Base-by-base conservation (phyloP, 2,329 filamentous ascomycete genomes). In the Orbilia blumenaviensis region DNA sequence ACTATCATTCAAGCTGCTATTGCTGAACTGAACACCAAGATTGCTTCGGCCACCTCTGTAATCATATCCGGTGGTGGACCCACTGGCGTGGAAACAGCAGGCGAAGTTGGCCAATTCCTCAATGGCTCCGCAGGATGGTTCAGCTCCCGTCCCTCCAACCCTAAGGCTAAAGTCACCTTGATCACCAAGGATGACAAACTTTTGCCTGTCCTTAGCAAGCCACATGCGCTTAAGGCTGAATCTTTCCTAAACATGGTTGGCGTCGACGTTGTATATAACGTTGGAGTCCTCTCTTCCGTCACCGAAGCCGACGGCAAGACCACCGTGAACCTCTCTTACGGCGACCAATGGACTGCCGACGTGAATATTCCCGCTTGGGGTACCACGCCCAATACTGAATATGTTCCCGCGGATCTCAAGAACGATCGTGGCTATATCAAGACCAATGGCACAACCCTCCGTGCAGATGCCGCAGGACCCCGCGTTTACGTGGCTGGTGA, bases 101-200 rank as follows among this genome's bases (percentile, higher is more conserved):
- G 86, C 14, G 85, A 87, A 73, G 81, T 87, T 0, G 87, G 85
- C 27, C 85, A 87, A 77, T 82, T 84, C 78, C 82, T 88, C 14
- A 88, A 88, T 69, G 85, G 86, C 0, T 81, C 81, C 1, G 80
- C 83, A 0, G 82, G 84, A 3, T 83, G 80, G 80, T 83, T 85
- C 72, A 79, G 60, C 44, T 81, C 81, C 1, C 81, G 79, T 18
- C 68, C 80, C 1, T 68, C 68, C 1, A 34, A 34, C 29, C 29
- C 29, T 10, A 34, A 34, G 29, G 29, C 29, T 34, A 34, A 79
- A 0, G 86, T 87, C 36, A 87, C 84, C 0, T 73, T 87, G 1
- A 80, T 87, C 21, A 85, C 83, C 0, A 80, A 82, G 1, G 80
- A 77, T 0, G 34, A 81, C 1, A 79, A 82, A 25, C 81, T 87